These are phyloP conservation scores for Exobasidium cylindrosporum DNA, from an alignment of 1,284 basidiomycete genomes.

Conservation along the genomic window DNA sequence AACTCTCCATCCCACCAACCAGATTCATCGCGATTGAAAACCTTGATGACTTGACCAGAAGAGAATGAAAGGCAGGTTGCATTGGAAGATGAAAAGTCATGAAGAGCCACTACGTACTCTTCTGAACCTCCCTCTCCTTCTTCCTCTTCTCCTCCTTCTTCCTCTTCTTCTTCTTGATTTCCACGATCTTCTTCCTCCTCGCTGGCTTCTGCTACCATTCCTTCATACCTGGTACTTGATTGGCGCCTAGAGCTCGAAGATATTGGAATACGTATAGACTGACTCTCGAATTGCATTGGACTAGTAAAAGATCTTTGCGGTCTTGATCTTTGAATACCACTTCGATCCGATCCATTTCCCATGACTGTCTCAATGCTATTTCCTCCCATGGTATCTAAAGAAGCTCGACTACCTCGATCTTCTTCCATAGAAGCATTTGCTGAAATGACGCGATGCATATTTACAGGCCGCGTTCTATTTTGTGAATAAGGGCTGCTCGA, in stretches of 20 bases:
- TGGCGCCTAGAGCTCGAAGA: background rate
- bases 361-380: background rate
- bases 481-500: background rate
- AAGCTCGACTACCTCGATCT: background rate
- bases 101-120: constrained; percentile 55
- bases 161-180: background rate
- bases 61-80: constrained; percentile 76
- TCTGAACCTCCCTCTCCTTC: constrained; percentile 22
- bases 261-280: background rate
- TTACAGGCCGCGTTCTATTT: background rate
- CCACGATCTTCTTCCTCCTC: background rate
- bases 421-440: background rate
- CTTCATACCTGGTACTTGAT: background rate
- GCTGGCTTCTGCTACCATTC: background rate
- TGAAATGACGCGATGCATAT: background rate
- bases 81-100: constrained; percentile 50
- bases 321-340: background rate
- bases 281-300: background rate
- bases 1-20: constrained; percentile 99
- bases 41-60: constrained; percentile 84
- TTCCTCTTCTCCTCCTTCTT: background rate
- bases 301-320: background rate
- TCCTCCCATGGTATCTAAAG: background rate
- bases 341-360: no score
- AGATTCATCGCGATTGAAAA: constrained; percentile 77